Conservation (phyloP, 768 basidiomycete species). For the Phlegmacium glaucopus region DNA sequence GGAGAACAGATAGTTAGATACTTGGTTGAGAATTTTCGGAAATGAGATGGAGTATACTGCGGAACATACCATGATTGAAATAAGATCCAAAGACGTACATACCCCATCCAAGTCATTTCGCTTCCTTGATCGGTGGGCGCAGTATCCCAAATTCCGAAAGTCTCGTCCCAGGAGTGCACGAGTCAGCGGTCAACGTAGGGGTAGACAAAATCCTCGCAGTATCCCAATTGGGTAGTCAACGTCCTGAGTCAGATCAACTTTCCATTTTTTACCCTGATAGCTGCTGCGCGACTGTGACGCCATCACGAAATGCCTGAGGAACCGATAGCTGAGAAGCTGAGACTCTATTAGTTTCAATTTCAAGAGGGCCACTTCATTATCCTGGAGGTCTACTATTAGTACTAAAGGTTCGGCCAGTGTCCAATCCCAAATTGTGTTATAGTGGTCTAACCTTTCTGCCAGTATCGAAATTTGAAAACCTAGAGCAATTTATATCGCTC, state of each 20-base stretch:
- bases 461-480: too few relatives aligned
- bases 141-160: slow-evolving; percentile 65
- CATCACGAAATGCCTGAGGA: slow-evolving; percentile 38
- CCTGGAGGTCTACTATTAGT: slow-evolving; percentile 56
- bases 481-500: too few relatives aligned
- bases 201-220: slow-evolving; percentile 32
- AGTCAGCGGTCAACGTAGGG: slow-evolving; percentile 38
- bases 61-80: slow-evolving; percentile 61
- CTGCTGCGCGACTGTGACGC: neutral
- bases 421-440: slow-evolving; percentile 15
- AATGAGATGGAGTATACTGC: too few relatives aligned
- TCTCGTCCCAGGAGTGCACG: slow-evolving; percentile 58
- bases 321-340: slow-evolving; percentile 52
- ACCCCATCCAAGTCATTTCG: slow-evolving; percentile 67
- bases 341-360: slow-evolving; percentile 46
- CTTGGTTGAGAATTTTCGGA: too few relatives aligned
- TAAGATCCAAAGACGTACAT: slow-evolving; percentile 59
- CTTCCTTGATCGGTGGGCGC: slow-evolving; percentile 40
- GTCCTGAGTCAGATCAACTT: neutral
- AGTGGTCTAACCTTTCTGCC: too few relatives aligned
- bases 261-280: slow-evolving; percentile 3
- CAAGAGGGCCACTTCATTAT: slow-evolving; percentile 50
- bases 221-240: slow-evolving; percentile 10
- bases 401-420: slow-evolving; percentile 47
- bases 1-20: too few relatives aligned